Conservation (phyloP, 371 early-diverging fungal genomes). For the Lichtheimia ramosa region DNA sequence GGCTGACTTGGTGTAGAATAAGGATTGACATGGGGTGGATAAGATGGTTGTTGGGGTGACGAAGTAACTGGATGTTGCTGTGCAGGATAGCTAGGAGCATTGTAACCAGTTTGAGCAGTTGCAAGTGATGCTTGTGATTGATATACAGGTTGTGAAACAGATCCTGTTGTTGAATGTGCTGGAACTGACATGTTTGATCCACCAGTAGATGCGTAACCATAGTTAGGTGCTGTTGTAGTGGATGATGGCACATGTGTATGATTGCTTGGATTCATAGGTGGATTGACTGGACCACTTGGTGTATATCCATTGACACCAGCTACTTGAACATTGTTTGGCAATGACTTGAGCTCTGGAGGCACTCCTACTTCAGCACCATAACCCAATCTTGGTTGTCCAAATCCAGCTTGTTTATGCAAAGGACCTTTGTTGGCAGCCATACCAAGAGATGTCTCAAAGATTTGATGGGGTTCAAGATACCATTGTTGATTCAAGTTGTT, state of each 20-base stretch:
- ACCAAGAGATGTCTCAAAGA: conserved; percentile 35
- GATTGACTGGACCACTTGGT: no score
- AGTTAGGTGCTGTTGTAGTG: no score
- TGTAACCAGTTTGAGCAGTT: no score
- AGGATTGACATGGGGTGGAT: neutral
- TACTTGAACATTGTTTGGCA: conserved; percentile 43
- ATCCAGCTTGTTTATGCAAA: conserved; percentile 42
- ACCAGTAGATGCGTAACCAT: no score
- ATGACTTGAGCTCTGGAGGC: conserved; percentile 35
- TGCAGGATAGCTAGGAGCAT: no score
- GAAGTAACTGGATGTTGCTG: no score
- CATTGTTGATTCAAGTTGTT: conserved; percentile 50
- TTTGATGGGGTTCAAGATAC: conserved; percentile 45
- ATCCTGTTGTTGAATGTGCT: no score
- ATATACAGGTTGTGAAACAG: no score
- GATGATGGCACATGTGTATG: no score
- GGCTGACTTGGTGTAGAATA: neutral
- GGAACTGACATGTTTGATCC: no score
- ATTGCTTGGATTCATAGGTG: no score
- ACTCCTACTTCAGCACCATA: conserved; percentile 48
- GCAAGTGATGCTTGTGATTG: no score
- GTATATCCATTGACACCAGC: conserved; percentile 25
- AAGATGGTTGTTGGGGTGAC: neutral
- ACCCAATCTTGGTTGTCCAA: conserved; percentile 45
- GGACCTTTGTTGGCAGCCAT: conserved; percentile 31